Conservation (phyloP, 306 rosid species). For the Vicia faba region DNA sequence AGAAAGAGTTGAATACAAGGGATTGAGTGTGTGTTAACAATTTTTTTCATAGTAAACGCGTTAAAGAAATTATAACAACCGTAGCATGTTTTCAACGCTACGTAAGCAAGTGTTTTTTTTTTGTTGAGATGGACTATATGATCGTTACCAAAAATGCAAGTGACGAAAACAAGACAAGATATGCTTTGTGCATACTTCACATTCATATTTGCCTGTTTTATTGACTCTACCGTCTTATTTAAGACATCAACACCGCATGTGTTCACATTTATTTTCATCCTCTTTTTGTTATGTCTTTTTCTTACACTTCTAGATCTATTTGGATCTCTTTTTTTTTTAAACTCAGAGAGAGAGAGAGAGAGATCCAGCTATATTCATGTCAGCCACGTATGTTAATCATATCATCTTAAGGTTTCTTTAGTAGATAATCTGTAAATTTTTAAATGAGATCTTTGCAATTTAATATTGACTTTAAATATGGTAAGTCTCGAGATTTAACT, state of each 20-base stretch:
- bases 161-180: constrained; percentile 32
- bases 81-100: constrained; percentile 42
- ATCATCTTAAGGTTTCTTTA: too few species aligned
- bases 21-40: neutral
- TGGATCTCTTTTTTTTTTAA: constrained; percentile 6
- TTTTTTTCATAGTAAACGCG: constrained; percentile 2
- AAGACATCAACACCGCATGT: constrained; percentile 32
- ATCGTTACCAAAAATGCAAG: constrained; percentile 20
- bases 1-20: neutral
- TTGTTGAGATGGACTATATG: constrained; percentile 13
- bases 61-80: neutral
- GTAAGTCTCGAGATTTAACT: too few species aligned
- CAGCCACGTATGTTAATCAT: neutral
- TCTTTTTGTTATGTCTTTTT: constrained; percentile 17
- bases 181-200: constrained; percentile 38
- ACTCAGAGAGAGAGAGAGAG: neutral
- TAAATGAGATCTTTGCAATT: too few species aligned
- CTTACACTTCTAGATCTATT: constrained; percentile 1
- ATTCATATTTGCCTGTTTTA: constrained; percentile 27
- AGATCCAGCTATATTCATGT: neutral
- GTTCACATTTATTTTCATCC: constrained; percentile 39
- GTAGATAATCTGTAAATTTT: too few species aligned
- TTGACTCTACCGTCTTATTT: constrained; percentile 25
- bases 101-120: constrained; percentile 25
- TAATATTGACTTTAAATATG: too few species aligned